These are phyloP conservation scores for Myriosclerotinia duriaeana DNA, from an alignment of 2,329 filamentous ascomycete species.

Conservation along the genomic window DNA sequence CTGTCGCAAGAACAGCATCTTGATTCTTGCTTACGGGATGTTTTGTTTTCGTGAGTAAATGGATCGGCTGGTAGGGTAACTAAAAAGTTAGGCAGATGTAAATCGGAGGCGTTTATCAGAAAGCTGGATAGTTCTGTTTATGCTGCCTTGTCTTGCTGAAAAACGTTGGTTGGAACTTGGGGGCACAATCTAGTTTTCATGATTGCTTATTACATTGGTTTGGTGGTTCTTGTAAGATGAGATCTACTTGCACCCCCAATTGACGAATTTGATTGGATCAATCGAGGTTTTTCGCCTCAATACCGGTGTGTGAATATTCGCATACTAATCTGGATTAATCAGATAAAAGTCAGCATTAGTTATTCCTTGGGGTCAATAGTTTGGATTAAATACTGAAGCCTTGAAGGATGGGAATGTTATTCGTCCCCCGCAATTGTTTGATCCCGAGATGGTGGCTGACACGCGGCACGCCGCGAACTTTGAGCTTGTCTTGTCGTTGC, in stretches of 20 bases:
- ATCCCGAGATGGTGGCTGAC: slow-evolving; percentile 9
- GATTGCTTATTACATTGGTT: slow-evolving; percentile 11
- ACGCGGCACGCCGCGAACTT: slow-evolving; percentile 4
- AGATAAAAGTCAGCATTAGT: slow-evolving; percentile 5
- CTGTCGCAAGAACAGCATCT: background rate
- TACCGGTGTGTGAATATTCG: slow-evolving; percentile 15
- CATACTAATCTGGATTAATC: background rate
- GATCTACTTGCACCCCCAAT: background rate
- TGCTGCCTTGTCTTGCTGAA: slow-evolving; percentile 22
- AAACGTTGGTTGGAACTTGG: slow-evolving; percentile 12
- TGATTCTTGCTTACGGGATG: background rate
- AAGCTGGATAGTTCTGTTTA: slow-evolving; percentile 14
- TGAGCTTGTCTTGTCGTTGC: background rate
- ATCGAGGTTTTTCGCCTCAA: slow-evolving; percentile 16
- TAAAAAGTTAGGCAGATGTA: slow-evolving; percentile 16
- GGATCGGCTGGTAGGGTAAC: background rate
- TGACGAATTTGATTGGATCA: slow-evolving; percentile 6
- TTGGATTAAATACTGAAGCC: background rate
- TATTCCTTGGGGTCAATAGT: background rate
- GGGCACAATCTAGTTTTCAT: slow-evolving; percentile 3
- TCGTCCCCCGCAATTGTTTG: slow-evolving; percentile 2
- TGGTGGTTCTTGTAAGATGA: background rate
- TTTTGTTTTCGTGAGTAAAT: background rate
- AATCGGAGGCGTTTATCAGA: slow-evolving; percentile 8
- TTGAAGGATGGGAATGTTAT: background rate